phyloP scores from a whole-genome alignment of 2,329 filamentous ascomycete genomes.

The Trichoderma pleuroti region DNA sequence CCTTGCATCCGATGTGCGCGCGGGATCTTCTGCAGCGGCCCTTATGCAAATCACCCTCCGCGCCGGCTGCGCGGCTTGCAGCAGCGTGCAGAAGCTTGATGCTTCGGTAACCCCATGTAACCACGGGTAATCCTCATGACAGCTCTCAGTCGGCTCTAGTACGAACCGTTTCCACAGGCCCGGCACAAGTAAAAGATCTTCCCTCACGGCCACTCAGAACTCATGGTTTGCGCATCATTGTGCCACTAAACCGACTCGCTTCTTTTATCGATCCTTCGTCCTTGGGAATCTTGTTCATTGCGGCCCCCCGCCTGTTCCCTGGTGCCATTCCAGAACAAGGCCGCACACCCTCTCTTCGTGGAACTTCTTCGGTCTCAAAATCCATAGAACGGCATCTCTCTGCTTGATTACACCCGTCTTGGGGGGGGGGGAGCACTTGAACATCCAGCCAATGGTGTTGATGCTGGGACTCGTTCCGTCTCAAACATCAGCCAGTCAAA shows the following conservation, averaged over 20 bases:
- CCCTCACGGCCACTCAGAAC: not conserved
- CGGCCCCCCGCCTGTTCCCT: not conserved
- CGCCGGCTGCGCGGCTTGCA: constrained; percentile 13
- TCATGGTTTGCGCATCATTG: not conserved
- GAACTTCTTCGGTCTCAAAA: constrained; percentile 16
- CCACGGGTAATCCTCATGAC: constrained; percentile 16
- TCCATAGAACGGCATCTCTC: not conserved
- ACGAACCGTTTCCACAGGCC: not conserved
- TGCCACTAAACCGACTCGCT: constrained; percentile 7
- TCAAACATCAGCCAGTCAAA: not conserved
- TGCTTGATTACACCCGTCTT: not conserved
- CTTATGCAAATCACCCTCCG: constrained; percentile 17
- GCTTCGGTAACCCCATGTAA: constrained; percentile 8
- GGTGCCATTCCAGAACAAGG: constrained; percentile 9
- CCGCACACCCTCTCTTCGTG: not conserved
- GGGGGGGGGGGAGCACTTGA: not conserved
- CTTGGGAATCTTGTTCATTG: not conserved
- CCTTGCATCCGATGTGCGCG: constrained; percentile 12
- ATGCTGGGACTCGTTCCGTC: not conserved
- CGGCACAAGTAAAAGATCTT: constrained; percentile 1
- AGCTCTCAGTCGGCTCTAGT: not conserved
- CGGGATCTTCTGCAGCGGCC: constrained; percentile 16
- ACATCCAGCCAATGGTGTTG: not conserved
- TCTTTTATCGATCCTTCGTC: not conserved
- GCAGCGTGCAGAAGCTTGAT: constrained; percentile 15